Evolutionary conservation across 2,329 filamentous ascomycete genomes (phyloP).

Genomic region (Pseudomassariella vexata): DNA sequence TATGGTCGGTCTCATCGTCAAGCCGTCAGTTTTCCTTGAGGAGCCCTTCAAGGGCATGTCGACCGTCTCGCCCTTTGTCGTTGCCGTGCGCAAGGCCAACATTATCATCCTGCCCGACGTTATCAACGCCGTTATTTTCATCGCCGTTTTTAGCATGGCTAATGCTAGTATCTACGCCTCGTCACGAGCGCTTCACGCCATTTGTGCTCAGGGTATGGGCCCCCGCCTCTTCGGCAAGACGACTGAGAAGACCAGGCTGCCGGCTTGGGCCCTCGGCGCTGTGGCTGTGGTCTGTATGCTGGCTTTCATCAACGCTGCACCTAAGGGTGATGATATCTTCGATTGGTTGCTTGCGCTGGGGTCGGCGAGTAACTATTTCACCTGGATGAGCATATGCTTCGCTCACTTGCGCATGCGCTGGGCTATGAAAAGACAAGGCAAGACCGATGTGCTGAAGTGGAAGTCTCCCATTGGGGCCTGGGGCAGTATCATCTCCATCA

Average conservation of each 20-base stretch:
- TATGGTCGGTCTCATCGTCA: constrained; percentile 27
- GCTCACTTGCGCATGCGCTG: constrained; percentile 39
- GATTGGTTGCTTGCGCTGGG: constrained; percentile 40
- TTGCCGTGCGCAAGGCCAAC: constrained; percentile 19
- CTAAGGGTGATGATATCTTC: constrained; percentile 32
- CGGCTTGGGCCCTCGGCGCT: constrained; percentile 32
- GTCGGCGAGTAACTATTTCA: constrained; percentile 39
- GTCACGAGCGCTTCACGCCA: constrained; percentile 28
- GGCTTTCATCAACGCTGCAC: constrained; percentile 35
- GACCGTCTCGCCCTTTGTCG: constrained; percentile 17
- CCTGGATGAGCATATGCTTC: constrained; percentile 40
- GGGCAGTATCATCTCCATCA: constrained; percentile 21
- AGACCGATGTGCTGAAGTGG: constrained; percentile 23
- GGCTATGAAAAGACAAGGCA: constrained; percentile 31
- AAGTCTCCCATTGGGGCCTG: constrained; percentile 21
- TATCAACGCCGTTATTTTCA: constrained; percentile 30
- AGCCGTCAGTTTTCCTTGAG: constrained; percentile 14
- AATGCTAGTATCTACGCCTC: constrained; percentile 35
- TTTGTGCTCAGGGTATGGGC: constrained; percentile 29
- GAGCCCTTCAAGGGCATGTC: neutral
- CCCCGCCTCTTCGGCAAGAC: constrained; percentile 18
- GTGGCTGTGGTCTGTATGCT: constrained; percentile 34
- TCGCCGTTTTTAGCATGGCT: constrained; percentile 30
- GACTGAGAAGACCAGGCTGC: constrained; percentile 28
- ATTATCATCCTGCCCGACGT: constrained; percentile 21